phyloP scores from a whole-genome alignment of 176 grass and related monocot species.

The Dactylis glomerata region DNA sequence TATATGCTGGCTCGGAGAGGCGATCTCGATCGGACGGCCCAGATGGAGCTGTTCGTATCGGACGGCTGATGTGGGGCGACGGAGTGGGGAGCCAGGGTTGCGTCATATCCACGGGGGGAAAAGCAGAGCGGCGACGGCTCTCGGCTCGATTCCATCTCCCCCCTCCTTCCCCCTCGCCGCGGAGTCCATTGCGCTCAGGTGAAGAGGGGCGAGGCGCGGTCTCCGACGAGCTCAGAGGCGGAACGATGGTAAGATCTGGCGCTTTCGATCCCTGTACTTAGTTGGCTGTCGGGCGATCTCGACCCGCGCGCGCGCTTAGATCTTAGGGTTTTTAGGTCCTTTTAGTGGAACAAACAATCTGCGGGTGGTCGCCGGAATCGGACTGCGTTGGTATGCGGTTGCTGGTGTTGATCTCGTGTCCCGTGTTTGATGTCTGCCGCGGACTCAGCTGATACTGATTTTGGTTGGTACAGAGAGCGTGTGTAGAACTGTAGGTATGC shows the following conservation, averaged over 20 bases:
- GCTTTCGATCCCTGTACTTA: neutral
- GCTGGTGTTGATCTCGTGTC: neutral
- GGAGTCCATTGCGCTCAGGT: constrained; percentile 11
- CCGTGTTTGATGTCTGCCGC: neutral
- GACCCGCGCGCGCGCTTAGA: neutral
- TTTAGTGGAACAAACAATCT: neutral
- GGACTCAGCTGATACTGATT: neutral
- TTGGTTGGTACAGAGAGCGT: neutral
- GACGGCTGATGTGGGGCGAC: neutral
- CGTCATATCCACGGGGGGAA: constrained; percentile 8
- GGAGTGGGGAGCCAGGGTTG: neutral
- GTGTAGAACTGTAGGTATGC: neutral
- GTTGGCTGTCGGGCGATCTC: neutral
- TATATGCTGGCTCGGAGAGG: constrained; percentile 5
- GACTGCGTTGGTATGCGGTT: neutral
- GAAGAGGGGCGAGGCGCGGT: neutral
- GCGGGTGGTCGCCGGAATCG: neutral
- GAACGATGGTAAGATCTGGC: constrained; percentile 38
- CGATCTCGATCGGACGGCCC: neutral
- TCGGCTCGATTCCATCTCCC: constrained; percentile 1
- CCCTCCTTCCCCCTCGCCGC: neutral
- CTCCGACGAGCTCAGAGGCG: neutral
- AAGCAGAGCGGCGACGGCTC: neutral
- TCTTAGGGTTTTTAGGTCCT: constrained; percentile 25
- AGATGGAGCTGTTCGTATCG: neutral